Evolutionary conservation across 106 monocot genomes (phyloP).

Genomic region (Dioscorea alata): DNA sequence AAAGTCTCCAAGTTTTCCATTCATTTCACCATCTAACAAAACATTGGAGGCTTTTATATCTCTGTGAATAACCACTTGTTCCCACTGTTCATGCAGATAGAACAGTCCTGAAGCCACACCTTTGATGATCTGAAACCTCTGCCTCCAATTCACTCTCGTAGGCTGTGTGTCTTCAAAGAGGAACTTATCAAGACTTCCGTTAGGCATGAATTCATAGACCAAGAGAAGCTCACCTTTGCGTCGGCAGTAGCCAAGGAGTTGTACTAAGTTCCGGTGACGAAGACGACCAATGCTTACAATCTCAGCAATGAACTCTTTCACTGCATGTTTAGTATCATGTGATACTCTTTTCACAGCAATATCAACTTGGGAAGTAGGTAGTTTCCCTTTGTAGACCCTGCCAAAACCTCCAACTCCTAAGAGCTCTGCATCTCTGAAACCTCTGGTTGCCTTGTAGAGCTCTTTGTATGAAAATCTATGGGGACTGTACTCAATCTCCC

Average conservation of each 20-base stretch:
- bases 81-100: background rate
- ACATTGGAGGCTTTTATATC: background rate
- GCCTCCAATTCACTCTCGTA: background rate
- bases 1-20: background rate
- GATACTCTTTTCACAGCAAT: background rate
- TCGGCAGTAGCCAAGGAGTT: constrained; percentile 4
- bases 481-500: constrained; percentile 2
- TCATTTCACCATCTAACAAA: background rate
- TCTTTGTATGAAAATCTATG: constrained; percentile 4
- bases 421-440: background rate
- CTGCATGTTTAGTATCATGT: background rate
- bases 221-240: constrained; percentile 3
- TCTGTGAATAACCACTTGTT: background rate
- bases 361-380: background rate
- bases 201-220: background rate
- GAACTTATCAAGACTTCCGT: background rate
- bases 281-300: background rate
- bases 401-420: constrained; percentile 3
- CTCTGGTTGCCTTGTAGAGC: background rate
- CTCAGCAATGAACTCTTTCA: background rate
- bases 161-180: background rate
- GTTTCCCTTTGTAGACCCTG: background rate
- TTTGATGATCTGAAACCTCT: background rate
- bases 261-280: constrained; percentile 1
- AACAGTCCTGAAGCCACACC: background rate